Conservation (phyloP, 495 filamentous ascomycete genomes). For the Hypoxylon subgilvum region DNA sequence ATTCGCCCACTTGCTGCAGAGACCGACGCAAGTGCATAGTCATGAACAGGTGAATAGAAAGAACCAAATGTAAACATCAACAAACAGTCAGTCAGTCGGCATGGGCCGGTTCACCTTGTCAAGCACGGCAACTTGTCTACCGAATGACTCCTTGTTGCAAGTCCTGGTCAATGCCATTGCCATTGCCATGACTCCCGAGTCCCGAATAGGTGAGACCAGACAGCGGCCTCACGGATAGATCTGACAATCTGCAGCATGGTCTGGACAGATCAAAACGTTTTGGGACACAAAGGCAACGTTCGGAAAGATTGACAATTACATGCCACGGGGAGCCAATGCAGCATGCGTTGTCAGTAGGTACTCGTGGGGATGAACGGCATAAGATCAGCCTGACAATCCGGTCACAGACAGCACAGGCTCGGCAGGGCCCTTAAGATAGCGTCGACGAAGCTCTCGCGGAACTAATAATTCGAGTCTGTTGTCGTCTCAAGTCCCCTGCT, state of each 20-base stretch:
- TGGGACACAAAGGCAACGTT: constrained; percentile 34
- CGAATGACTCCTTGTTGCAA: constrained; percentile 41
- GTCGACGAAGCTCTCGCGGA: constrained; percentile 44
- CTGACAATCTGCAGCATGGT: constrained; percentile 39
- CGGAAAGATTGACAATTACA: constrained; percentile 37
- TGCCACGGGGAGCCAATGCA: constrained; percentile 27
- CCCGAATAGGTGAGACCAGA: constrained; percentile 30
- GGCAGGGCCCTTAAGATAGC: constrained; percentile 43
- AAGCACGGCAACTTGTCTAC: constrained; percentile 38
- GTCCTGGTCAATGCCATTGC: constrained; percentile 35
- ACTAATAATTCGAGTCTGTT: constrained; percentile 46
- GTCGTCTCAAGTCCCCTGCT: constrained; percentile 55
- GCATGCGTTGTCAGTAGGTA: constrained; percentile 34
- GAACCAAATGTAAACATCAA: constrained; percentile 24
- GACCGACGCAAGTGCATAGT: no score
- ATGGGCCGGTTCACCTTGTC: constrained; percentile 11
- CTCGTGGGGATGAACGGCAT: constrained; percentile 52
- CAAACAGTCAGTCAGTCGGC: constrained; percentile 19
- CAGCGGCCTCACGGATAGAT: constrained; percentile 25
- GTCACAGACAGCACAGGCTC: constrained; percentile 57
- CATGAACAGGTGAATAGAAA: not conserved
- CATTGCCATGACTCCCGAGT: constrained; percentile 28
- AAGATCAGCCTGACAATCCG: constrained; percentile 57
- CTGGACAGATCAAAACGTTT: constrained; percentile 39
- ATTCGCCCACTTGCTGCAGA: not conserved